These are phyloP conservation scores for Rhynchospora pubera DNA, from an alignment of 176 grass and related monocot species.

Conservation along the genomic window DNA sequence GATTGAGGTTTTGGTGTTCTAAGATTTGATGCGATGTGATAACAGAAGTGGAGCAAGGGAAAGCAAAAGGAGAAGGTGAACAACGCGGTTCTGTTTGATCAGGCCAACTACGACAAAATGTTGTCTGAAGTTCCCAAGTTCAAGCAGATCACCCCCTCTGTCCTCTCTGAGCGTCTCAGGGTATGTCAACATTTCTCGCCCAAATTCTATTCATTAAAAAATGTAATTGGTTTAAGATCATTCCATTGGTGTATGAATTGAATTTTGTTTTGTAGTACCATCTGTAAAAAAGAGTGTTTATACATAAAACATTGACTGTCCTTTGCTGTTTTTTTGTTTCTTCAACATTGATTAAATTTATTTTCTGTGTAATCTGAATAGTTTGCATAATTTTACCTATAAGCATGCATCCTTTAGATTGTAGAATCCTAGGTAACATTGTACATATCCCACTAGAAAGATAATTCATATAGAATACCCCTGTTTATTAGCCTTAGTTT, in stretches of 20 bases:
- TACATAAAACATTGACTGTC: too few species aligned
- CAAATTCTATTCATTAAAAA: background rate
- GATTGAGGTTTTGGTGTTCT: background rate
- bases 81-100: constrained; percentile 25
- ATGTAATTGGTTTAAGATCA: background rate
- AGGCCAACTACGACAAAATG: constrained; percentile 32
- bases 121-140: constrained; percentile 29
- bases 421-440: background rate
- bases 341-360: background rate
- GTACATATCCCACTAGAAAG: background rate
- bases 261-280: background rate
- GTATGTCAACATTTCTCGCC: constrained; percentile 9
- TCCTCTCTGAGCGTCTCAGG: constrained; percentile 33
- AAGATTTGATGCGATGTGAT: background rate
- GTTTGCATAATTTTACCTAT: background rate
- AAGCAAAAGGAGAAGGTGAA: constrained; percentile 41
- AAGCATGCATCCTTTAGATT: background rate
- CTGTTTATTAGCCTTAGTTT: background rate
- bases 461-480: background rate
- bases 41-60: constrained; percentile 42
- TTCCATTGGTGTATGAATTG: background rate
- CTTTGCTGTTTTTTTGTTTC: background rate
- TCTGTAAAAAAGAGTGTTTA: background rate
- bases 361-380: background rate
- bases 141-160: constrained; percentile 36